These are phyloP conservation scores for Globisporangium apiculatum DNA, from an alignment of 352 stramenopile genomes.

Conservation along the genomic window DNA sequence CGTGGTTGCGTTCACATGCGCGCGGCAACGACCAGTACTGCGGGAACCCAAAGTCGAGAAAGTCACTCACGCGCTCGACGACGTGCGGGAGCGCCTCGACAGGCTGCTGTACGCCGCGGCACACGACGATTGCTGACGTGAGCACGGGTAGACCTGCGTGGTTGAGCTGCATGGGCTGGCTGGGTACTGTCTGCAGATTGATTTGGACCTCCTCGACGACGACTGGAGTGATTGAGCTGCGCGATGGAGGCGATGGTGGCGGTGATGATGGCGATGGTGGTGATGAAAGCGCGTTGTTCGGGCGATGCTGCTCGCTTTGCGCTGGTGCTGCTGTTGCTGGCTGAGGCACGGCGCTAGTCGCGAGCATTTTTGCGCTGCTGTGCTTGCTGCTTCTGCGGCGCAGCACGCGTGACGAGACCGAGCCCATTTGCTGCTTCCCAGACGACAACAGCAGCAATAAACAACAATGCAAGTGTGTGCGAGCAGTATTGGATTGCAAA, in stretches of 20 bases:
- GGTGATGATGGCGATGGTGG: no score
- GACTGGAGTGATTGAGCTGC: no score
- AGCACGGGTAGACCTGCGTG: conserved; percentile 4
- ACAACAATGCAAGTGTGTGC: no score
- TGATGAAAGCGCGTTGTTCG: neutral
- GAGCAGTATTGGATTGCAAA: no score
- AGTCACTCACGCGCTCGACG: conserved; percentile 11
- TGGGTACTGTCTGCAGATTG: neutral
- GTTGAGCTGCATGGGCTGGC: conserved; percentile 3
- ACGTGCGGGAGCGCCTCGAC: conserved; percentile 10
- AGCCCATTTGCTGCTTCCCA: no score
- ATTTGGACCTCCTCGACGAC: no score
- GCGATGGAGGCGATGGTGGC: neutral
- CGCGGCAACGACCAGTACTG: conserved; percentile 10
- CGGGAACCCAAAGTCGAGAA: conserved; percentile 10
- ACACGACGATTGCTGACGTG: conserved; percentile 9
- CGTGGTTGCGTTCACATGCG: conserved; percentile 9
- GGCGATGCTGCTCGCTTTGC: neutral
- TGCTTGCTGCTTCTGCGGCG: no score
- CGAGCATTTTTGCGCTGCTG: no score
- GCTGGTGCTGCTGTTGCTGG: neutral
- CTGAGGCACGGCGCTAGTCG: no score
- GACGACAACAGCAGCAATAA: no score
- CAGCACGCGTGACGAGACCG: no score
- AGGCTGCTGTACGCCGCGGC: conserved; percentile 3